Evolutionary conservation across 352 stramenopile genomes (phyloP).

Genomic region (Phytophthora colocasiae): DNA sequence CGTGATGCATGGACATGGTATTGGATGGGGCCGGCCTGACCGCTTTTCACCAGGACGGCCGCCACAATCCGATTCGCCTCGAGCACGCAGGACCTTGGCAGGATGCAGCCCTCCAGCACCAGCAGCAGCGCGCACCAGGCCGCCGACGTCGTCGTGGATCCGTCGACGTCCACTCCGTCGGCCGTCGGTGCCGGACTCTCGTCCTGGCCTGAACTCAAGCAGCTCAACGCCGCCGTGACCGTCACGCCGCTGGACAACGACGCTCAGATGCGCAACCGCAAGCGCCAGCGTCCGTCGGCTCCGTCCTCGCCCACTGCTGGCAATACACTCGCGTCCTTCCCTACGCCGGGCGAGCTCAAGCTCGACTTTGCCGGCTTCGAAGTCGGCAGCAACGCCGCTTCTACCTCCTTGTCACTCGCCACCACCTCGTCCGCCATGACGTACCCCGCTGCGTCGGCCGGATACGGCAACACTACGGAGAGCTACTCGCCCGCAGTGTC

Average conservation of each 20-base stretch:
- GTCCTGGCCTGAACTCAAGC: conserved; percentile 42
- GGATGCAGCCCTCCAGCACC: conserved; percentile 26
- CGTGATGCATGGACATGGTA: conserved; percentile 32
- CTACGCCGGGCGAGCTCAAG: conserved; percentile 62
- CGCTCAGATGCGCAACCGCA: conserved; percentile 44
- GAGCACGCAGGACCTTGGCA: conserved; percentile 7
- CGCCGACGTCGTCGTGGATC: conserved; percentile 20
- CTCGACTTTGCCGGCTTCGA: conserved; percentile 69
- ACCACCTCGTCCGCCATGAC: conserved; percentile 28
- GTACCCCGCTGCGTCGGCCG: conserved; percentile 13
- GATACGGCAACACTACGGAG: conserved; percentile 17
- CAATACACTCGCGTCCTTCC: conserved; percentile 18
- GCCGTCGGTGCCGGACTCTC: conserved; percentile 13
- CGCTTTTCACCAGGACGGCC: conserved; percentile 33
- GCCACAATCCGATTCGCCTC: conserved; percentile 41
- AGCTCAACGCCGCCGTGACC: conserved; percentile 36
- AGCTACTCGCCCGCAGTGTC: conserved; percentile 16
- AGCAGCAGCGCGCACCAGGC: conserved; percentile 8
- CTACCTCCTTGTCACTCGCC: conserved; percentile 17
- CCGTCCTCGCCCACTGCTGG: conserved; percentile 18
- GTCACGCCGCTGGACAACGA: conserved; percentile 41
- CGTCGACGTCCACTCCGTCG: conserved; percentile 11
- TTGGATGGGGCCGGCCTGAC: conserved; percentile 15
- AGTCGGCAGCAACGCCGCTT: conserved; percentile 29
- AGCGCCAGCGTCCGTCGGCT: conserved; percentile 35